A percentile compares a stretch with the other conserved stretches of the same genome.
Evolutionary conservation across 164 flowering plant genomes (phyloP).

Genomic region (Echeveria elegans): DNA sequence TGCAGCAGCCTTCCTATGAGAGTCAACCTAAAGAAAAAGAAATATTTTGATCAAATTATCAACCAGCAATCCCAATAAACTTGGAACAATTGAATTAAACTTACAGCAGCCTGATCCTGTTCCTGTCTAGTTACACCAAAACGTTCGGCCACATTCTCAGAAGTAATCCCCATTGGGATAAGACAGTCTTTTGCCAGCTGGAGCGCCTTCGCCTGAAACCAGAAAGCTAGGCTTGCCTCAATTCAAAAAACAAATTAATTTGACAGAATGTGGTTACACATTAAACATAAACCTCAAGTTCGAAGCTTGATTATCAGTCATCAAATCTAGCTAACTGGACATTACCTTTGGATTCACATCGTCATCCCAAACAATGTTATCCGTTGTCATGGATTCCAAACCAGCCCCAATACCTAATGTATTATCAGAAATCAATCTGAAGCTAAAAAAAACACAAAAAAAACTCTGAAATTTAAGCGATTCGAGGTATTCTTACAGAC

Average conservation of each 20-base stretch:
- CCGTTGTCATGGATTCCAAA: conserved; percentile 78
- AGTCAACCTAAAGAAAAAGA: conserved; percentile 28
- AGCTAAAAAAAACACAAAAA: background rate
- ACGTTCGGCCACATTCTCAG: conserved; percentile 60
- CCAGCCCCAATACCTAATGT: conserved; percentile 89
- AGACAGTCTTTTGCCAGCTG: conserved; percentile 56
- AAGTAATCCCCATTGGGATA: conserved; percentile 68
- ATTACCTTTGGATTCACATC: conserved; percentile 72
- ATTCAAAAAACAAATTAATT: too few relatives aligned
- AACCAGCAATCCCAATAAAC: background rate
- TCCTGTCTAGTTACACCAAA: conserved; percentile 59
- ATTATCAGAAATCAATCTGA: background rate
- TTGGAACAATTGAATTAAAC: conserved; percentile 12
- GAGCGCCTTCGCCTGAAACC: conserved; percentile 31
- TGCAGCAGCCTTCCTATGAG: conserved; percentile 54
- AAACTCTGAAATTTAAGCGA: background rate
- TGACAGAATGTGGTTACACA: conserved; percentile 56
- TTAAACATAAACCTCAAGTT: conserved; percentile 47
- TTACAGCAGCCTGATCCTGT: conserved; percentile 67
- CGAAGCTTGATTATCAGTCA: too few relatives aligned
- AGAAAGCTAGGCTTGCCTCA: conserved; percentile 12
- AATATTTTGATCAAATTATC: background rate
- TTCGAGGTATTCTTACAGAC: conserved; percentile 22
- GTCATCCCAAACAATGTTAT: conserved; percentile 65
- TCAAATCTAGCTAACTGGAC: background rate